Conservation (phyloP, 805 yeast genomes). For the Metschnikowia cubensis region DNA sequence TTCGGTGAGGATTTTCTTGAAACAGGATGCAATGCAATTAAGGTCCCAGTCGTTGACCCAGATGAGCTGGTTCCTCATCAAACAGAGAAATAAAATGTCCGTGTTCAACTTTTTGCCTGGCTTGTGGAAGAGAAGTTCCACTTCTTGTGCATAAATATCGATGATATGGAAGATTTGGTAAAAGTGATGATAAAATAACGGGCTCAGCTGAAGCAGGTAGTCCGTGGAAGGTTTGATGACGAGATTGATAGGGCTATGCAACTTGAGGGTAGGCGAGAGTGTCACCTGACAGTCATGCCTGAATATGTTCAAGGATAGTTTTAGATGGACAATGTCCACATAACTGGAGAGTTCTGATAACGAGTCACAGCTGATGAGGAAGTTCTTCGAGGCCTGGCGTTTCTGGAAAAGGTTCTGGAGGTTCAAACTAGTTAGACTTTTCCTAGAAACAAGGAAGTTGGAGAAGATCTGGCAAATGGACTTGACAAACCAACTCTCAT, state of each 20-base stretch:
- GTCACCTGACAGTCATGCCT: slow-evolving; percentile 51
- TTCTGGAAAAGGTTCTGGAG: slow-evolving; percentile 19
- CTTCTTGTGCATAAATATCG: slow-evolving; percentile 36
- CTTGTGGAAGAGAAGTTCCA: slow-evolving; percentile 49
- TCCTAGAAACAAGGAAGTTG: slow-evolving; percentile 46
- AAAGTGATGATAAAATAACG: slow-evolving; percentile 36
- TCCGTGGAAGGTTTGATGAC: slow-evolving; percentile 22
- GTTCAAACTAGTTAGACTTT: slow-evolving; percentile 26
- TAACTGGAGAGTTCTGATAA: slow-evolving; percentile 53
- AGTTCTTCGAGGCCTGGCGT: slow-evolving; percentile 12
- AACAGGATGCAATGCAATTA: slow-evolving; percentile 44
- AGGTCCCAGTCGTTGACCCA: slow-evolving; percentile 57
- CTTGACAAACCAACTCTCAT: slow-evolving; percentile 85
- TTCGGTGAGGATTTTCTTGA: slow-evolving; percentile 46
- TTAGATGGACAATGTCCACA: slow-evolving; percentile 71
- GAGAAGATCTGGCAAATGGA: slow-evolving; percentile 69
- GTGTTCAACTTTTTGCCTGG: slow-evolving; percentile 52
- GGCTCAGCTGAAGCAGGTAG: slow-evolving; percentile 17
- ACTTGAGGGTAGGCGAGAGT: slow-evolving; percentile 11
- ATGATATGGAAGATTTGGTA: slow-evolving; percentile 52
- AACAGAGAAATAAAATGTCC: slow-evolving; percentile 45
- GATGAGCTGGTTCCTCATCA: slow-evolving; percentile 50
- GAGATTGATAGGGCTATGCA: slow-evolving; percentile 14
- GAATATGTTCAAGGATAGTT: slow-evolving; percentile 74
- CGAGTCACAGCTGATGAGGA: slow-evolving; percentile 17